Conservation (phyloP, 2,329 filamentous ascomycete genomes). For the Aspergillus pseudotamarii region DNA sequence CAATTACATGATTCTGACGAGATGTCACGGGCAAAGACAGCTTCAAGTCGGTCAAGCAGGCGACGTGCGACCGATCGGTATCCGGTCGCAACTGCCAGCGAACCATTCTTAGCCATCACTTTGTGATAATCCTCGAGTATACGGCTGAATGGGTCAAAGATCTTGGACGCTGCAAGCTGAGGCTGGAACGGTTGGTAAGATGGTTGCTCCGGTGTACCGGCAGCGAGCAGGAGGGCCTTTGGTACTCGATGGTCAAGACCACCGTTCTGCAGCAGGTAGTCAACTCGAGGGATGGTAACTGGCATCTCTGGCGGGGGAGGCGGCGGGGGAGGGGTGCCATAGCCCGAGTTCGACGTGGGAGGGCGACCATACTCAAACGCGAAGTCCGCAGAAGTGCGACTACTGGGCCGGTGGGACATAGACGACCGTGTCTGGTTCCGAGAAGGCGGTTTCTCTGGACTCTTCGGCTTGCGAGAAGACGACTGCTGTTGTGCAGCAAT, state of each 20-base stretch:
- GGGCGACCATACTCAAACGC: slow-evolving; percentile 38
- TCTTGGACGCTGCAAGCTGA: slow-evolving; percentile 66
- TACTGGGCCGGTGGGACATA: slow-evolving; percentile 27
- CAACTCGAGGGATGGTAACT: slow-evolving; percentile 76
- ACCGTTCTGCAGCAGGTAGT: slow-evolving; percentile 89
- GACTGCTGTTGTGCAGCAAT: slow-evolving; percentile 48
- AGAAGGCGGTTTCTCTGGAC: slow-evolving; percentile 38
- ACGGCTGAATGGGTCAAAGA: slow-evolving; percentile 82
- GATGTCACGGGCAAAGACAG: slow-evolving; percentile 91
- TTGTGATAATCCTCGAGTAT: slow-evolving; percentile 83
- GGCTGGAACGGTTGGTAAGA: slow-evolving; percentile 64
- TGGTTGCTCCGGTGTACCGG: slow-evolving; percentile 57
- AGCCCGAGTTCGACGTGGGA: slow-evolving; percentile 32
- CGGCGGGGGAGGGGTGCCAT: slow-evolving; percentile 64
- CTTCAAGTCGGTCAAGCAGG: slow-evolving; percentile 85
- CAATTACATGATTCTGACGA: slow-evolving; percentile 84
- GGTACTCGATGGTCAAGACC: slow-evolving; percentile 73
- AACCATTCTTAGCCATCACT: slow-evolving; percentile 82
- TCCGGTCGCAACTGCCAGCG: slow-evolving; percentile 90
- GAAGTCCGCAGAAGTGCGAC: slow-evolving; percentile 39
- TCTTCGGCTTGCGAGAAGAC: slow-evolving; percentile 32
- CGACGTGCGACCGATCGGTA: slow-evolving; percentile 92
- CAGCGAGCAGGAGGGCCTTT: slow-evolving; percentile 65
- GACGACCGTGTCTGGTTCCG: slow-evolving; percentile 38
- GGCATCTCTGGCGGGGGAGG: slow-evolving; percentile 70